Evolutionary conservation across 2,329 filamentous ascomycete genomes (phyloP).

Genomic region (Colletotrichum gigasporum): DNA sequence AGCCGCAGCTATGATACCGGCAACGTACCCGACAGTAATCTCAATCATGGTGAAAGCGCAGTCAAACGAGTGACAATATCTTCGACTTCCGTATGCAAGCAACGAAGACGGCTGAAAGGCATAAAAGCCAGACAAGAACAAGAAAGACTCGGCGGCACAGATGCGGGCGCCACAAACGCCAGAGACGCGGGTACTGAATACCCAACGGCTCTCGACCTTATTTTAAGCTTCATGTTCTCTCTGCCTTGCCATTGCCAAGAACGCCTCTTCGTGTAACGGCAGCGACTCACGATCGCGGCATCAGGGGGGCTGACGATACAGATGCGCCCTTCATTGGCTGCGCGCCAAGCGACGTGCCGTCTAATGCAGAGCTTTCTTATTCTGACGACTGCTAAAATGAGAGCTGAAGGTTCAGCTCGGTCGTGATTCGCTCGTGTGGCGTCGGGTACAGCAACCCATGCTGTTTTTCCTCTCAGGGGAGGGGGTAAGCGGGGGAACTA

Average conservation of each 20-base stretch:
- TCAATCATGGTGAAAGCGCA: not conserved
- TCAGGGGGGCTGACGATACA: not conserved
- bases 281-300: not conserved
- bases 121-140: not conserved
- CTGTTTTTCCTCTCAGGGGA: not conserved
- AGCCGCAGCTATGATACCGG: not conserved
- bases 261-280: not conserved
- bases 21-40: not conserved
- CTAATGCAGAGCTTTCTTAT: not conserved
- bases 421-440: not conserved
- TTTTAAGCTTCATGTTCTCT: not conserved
- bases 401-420: not conserved
- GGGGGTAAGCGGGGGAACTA: not conserved
- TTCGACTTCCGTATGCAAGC: not conserved
- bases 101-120: not conserved
- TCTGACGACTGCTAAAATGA: not conserved
- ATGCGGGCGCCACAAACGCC: not conserved
- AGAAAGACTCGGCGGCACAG: not conserved
- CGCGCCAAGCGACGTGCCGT: not conserved
- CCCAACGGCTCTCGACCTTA: not conserved
- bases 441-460: not conserved
- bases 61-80: not conserved
- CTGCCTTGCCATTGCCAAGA: not conserved
- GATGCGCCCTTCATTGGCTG: not conserved
- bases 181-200: not conserved